Base-by-base conservation (phyloP, 164 flowering plant species). In the Warburgia ugandensis region DNA sequence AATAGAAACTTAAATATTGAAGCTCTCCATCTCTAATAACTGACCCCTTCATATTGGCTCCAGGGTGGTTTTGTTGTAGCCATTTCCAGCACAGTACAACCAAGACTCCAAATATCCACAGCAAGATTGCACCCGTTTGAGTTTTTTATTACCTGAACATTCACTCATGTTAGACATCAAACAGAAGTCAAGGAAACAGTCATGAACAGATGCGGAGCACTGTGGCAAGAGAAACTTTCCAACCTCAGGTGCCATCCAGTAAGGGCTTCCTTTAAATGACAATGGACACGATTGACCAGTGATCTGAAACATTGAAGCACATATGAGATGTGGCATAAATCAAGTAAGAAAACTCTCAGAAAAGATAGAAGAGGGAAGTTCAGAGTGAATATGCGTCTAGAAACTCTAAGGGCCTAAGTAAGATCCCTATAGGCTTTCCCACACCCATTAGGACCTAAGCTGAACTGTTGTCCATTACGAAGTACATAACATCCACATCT, bases 171-270 rank as follows among this genome's bases (percentile, higher is more conserved):
- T 19, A 54, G 40, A 50, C 39, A 21, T 32, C n/a, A 11, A 29
- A 16, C 12, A 1, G 19, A 25, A 56, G 25, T 20, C 13, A 30
- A 31, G 48, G 26, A 35, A 28, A 17, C 44, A 37, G 13, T 8
- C 32, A 37, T 17, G 23, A 12, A 30, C 32, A 5, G 11, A n/a
- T 41, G 17, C 4, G 6, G 3, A 38, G 29, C 17, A 13, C 13
- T 13, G 7, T 45, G 32, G 41, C 26, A 43, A 38, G 6, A 47
- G 52, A 53, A 45, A 50, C 20, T 31, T 29, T 27, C 69, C 36
- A 12, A 88, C 97, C 97, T 88, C 97, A 62, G 97, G 97, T 36
- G 97, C 97, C 94, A 85, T 85, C 97, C 94, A 88, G 64, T 88
- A 83, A 25, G 97, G 97, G 62, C 87, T 85, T 52, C 91, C 97